A percentile compares a stretch with the other conserved stretches of the same genome.
These are phyloP conservation scores for Scortechinia acanthostroma DNA, from an alignment of 2,329 filamentous ascomycete species.

Conservation along the genomic window DNA sequence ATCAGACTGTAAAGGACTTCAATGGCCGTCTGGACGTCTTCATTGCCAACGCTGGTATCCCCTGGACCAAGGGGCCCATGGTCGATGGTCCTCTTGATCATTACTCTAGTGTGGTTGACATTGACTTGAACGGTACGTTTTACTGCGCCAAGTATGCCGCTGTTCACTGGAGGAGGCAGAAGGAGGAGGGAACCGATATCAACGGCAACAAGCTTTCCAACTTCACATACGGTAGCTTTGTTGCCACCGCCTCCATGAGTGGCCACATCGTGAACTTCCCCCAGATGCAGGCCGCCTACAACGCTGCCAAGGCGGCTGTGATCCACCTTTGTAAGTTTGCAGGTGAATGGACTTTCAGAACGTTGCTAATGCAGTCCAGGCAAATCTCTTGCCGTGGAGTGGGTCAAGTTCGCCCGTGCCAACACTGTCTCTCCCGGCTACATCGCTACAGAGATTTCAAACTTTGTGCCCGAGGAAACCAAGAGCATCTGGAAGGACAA, in stretches of 20 bases:
- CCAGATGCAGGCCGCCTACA: slow-evolving; percentile 6
- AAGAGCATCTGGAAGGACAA: slow-evolving; percentile 72
- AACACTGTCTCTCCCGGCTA: slow-evolving; percentile 3
- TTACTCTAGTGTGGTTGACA: slow-evolving; percentile 12
- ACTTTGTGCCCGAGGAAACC: slow-evolving; percentile 56
- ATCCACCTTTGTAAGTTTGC: neutral
- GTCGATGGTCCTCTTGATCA: slow-evolving; percentile 16
- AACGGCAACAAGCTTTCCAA: slow-evolving; percentile 12
- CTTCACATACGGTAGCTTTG: slow-evolving; percentile 14
- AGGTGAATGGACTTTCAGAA: neutral
- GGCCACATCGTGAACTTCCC: slow-evolving; percentile 12
- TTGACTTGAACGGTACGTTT: slow-evolving; percentile 13
- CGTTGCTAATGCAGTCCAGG: neutral
- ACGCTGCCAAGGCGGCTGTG: neutral
- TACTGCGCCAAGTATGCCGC: slow-evolving; percentile 4
- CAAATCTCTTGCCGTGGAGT: neutral
- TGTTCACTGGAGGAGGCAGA: neutral
- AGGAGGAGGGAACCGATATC: neutral
- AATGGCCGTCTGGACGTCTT: slow-evolving; percentile 12
- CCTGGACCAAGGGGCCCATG: slow-evolving; percentile 10
- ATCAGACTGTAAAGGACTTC: slow-evolving; percentile 12
- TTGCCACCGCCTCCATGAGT: slow-evolving; percentile 13
- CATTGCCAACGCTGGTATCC: slow-evolving; percentile 17
- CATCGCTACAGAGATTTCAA: slow-evolving; percentile 31
- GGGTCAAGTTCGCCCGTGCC: neutral